These are phyloP conservation scores for Trichoderma asperelloides DNA, from an alignment of 495 filamentous ascomycete species.

Conservation along the genomic window DNA sequence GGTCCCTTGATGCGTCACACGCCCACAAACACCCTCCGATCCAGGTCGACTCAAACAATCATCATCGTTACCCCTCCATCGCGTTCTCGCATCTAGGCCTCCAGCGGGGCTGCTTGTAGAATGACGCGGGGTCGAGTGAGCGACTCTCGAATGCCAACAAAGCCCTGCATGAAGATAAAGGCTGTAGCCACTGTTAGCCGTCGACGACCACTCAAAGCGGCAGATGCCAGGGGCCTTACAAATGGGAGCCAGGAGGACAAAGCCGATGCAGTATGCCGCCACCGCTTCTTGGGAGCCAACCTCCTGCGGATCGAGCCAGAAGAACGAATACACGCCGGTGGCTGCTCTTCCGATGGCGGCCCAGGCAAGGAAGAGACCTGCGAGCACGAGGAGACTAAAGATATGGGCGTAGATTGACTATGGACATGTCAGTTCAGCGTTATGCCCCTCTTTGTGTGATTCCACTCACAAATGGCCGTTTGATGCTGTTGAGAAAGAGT, in stretches of 20 bases:
- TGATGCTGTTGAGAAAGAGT: slow-evolving; percentile 39
- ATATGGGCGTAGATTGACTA: slow-evolving; percentile 32
- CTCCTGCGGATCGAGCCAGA: slow-evolving; percentile 39
- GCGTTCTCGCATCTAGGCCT: neutral
- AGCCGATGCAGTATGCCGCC: slow-evolving; percentile 24
- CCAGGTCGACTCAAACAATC: neutral
- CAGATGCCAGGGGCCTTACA: slow-evolving; percentile 21
- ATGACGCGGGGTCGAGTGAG: slow-evolving; percentile 16
- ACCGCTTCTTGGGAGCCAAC: slow-evolving; percentile 26
- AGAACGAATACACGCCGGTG: slow-evolving; percentile 38
- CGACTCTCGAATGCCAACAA: slow-evolving; percentile 34
- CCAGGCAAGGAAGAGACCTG: slow-evolving; percentile 38
- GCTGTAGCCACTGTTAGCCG: slow-evolving; percentile 24
- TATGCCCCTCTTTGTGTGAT: neutral
- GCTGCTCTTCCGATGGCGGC: slow-evolving; percentile 34
- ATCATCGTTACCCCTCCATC: neutral
- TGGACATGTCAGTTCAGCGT: neutral
- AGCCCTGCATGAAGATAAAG: slow-evolving; percentile 33
- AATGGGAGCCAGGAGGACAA: slow-evolving; percentile 24
- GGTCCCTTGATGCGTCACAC: slow-evolving; percentile 4
- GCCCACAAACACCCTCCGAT: neutral
- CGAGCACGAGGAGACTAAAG: slow-evolving; percentile 26
- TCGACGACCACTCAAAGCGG: neutral
- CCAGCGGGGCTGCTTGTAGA: slow-evolving; percentile 14
- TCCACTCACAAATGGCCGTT: slow-evolving; percentile 34